Percentiles rank a stretch among this genome's conserved stretches.
Evolutionary conservation across 2,329 filamentous ascomycete species (phyloP).

Genomic region (Neofusicoccum laricinum): DNA sequence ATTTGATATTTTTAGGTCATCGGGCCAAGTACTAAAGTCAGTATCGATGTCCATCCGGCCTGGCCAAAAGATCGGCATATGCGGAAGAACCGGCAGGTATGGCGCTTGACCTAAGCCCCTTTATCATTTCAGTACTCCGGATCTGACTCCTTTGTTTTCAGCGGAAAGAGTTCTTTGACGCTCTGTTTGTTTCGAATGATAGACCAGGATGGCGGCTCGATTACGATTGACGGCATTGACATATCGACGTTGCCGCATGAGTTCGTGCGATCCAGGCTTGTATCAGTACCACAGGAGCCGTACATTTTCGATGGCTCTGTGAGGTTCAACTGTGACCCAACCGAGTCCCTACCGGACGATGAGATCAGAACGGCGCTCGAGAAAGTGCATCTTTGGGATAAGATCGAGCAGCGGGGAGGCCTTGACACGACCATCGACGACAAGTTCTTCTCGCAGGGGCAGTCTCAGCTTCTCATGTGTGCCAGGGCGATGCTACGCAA

Average conservation of each 20-base stretch:
- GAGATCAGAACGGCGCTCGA: slow-evolving; percentile 44
- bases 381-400: slow-evolving; percentile 45
- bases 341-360: slow-evolving; percentile 34
- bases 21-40: slow-evolving; percentile 42
- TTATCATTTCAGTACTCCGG: neutral
- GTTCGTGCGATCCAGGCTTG: slow-evolving; percentile 45
- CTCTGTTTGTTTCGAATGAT: slow-evolving; percentile 50
- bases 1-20: slow-evolving; percentile 17
- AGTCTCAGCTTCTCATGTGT: slow-evolving; percentile 63
- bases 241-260: slow-evolving; percentile 44
- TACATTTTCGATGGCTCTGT: slow-evolving; percentile 50
- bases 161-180: slow-evolving; percentile 52
- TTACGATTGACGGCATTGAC: slow-evolving; percentile 49
- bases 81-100: slow-evolving; percentile 53
- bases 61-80: slow-evolving; percentile 52
- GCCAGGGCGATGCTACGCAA: slow-evolving; percentile 54
- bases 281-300: slow-evolving; percentile 52
- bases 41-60: slow-evolving; percentile 46
- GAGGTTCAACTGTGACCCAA: slow-evolving; percentile 49
- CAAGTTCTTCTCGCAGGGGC: slow-evolving; percentile 41
- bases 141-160: slow-evolving; percentile 28
- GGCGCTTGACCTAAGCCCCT: neutral
- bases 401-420: slow-evolving; percentile 34
- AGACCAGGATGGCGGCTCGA: slow-evolving; percentile 41
- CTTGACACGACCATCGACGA: slow-evolving; percentile 1